These are phyloP conservation scores for Usnea hakonensis DNA, from an alignment of 495 filamentous ascomycete species.

Conservation along the genomic window DNA sequence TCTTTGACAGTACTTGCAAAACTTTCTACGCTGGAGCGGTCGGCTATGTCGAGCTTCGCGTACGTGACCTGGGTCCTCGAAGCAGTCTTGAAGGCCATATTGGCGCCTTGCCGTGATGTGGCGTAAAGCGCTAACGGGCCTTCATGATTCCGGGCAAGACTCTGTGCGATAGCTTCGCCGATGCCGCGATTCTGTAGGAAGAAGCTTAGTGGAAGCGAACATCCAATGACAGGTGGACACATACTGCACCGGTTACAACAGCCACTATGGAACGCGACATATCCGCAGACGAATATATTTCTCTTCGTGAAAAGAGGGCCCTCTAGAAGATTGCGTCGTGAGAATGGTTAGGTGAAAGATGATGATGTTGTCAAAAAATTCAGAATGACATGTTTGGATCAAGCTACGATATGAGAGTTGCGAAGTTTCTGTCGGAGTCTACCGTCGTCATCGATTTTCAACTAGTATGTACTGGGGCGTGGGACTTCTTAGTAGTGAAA, in stretches of 20 bases:
- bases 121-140: constrained; percentile 15
- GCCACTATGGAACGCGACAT: constrained; percentile 5
- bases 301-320: too few species aligned
- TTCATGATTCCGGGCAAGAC: not conserved
- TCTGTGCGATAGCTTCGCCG: constrained; percentile 4
- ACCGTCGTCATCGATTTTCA: too few species aligned
- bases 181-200: constrained; percentile 10
- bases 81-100: constrained; percentile 8
- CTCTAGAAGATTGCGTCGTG: too few species aligned
- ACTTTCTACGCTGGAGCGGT: not conserved
- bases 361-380: too few species aligned
- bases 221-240: not conserved
- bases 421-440: too few species aligned
- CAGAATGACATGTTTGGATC: too few species aligned
- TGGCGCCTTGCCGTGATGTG: constrained; percentile 13
- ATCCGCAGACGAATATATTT: too few species aligned
- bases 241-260: constrained; percentile 13
- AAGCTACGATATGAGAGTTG: too few species aligned
- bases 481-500: too few species aligned
- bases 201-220: not conserved
- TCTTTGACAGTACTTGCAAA: constrained; percentile 8
- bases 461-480: too few species aligned
- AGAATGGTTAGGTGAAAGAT: too few species aligned
- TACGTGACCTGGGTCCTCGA: constrained; percentile 9
- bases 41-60: constrained; percentile 12